Base-by-base conservation (phyloP, 208 protist species). In the Leishmania turanica region DNA sequence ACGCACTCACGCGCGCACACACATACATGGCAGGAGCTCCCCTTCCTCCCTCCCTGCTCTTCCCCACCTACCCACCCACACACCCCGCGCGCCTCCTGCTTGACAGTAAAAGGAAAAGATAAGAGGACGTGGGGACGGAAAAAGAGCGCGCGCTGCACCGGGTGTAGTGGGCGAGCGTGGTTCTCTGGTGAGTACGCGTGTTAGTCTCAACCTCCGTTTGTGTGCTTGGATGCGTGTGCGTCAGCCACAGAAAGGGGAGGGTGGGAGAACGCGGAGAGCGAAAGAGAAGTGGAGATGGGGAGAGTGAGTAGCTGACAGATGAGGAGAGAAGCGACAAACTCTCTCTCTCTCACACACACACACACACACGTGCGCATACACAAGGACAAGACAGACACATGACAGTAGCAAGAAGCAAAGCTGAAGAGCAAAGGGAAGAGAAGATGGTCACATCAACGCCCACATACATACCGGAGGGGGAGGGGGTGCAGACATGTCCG, bases 381-480 rank as follows among this genome's bases (percentile, higher is more conserved):
- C 4, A 72, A 72, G 40, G 42, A 13, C 42, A 72, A 19, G 42
- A 72, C 68, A 53, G 68, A 6, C 24, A 53, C 42, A 53, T 24
- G 24, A 17, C 42, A 47, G 49, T 53, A 53, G 24, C 40, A 34
- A 34, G 42, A 72, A 31, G 17, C 21, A 72, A 11, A 34, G 42
- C 45, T 51, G 37, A 49, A 47, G 37, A 70, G 37, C 40, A 45
- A 42, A 47, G 19, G n/a, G 5, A 34, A 70, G 40, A 49, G 64
- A 34, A 66, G 64, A 42, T n/a, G 19, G 7, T 40, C n/a, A 40
- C 15, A 40, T 60, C 45, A 21, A 60, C 71, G 58, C 3, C 42
- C 34, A 75, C 71, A 80, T 42, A 80, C 49, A 74, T 56, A 75
- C 69, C 40, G n/a, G 42, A 19, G 24, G 42, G 51, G 31, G 19